Evolutionary conservation across 108 stramenopile genomes (phyloP), one percentile per base, ranked within the genome.

Genomic region (Mayamaea pseudoterrestris): DNA sequence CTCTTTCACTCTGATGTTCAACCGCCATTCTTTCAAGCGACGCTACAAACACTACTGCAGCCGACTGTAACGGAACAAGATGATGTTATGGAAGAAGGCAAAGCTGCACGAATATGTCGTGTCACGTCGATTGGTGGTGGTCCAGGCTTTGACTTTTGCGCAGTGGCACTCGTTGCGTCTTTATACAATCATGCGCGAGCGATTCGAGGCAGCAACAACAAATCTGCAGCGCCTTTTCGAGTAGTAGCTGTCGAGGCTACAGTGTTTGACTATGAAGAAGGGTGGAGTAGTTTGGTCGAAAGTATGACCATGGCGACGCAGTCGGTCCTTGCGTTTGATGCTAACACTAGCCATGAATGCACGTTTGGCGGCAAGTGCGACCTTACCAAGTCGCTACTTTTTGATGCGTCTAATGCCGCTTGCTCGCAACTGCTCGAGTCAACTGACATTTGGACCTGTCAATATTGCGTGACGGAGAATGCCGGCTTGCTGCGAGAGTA

Each of bases 401-500:
- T 20, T 34, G 44, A 79, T 44, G 41, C 56, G 7, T 28, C 30
- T 43, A 79, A 79, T 29, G 40, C 49, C 0, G 44, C 39, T 3
- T 69, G 61, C 27, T 2, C 43, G 7, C 31, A 30, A 2, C 13
- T 21, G 1, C 22, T 74, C 6, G 25, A 45, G 8, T 34, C 64
- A 1, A 62, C 70, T 8, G 27, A 63, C 27, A 20, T 79, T 20
- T 75, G 54, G 58, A 49, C 44, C 0, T 75, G 73, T 47, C 69
- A 70, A 53, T 81, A 81, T 45, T 73, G 72, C 39, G 63, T 81
- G 35, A 73, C 75, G 8, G 80, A 81, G 48, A 81, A 81, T 47
- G 65, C 68, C 14, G 3, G 28, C 9, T 12, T 28, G 17, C 47
- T 81, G 18, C 42, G 63, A 12, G 66, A 52, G 20, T 51, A 54